These are phyloP conservation scores for Globisporangium polare DNA, from an alignment of 352 stramenopile species.

Conservation along the genomic window DNA sequence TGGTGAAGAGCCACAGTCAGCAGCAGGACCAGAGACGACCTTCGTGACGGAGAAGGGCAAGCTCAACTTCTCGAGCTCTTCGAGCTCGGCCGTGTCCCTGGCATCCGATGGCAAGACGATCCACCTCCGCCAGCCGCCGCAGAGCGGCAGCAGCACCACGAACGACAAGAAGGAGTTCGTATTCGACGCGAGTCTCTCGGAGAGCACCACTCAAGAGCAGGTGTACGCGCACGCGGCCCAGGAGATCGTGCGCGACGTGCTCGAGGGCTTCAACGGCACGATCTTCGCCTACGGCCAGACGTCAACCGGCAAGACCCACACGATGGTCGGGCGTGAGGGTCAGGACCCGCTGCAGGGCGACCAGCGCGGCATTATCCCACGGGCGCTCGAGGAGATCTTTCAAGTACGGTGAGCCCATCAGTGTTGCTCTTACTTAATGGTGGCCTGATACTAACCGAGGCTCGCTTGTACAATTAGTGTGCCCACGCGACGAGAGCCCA, in stretches of 20 bases:
- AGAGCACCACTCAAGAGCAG: conserved; percentile 34
- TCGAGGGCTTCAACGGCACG: conserved; percentile 64
- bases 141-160: conserved; percentile 16
- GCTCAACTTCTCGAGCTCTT: conserved; percentile 15
- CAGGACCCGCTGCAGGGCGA: conserved; percentile 27
- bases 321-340: conserved; percentile 46
- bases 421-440: not conserved
- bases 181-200: conserved; percentile 52
- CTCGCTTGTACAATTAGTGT: not conserved
- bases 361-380: conserved; percentile 52
- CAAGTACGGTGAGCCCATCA: conserved; percentile 19
- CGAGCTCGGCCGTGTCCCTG: conserved; percentile 24
- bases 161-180: conserved; percentile 42
- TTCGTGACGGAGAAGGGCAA: conserved; percentile 67
- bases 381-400: conserved; percentile 61
- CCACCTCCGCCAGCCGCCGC: conserved; percentile 19
- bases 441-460: not conserved
- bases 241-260: conserved; percentile 55
- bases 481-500: conserved; percentile 26
- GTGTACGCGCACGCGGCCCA: conserved; percentile 52
- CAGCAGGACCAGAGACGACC: conserved; percentile 26
- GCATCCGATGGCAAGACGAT: conserved; percentile 27
- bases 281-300: conserved; percentile 72
- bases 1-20: conserved; percentile 16
- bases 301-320: conserved; percentile 64